These are phyloP conservation scores for Aspergillus felis DNA, from an alignment of 2,329 filamentous ascomycete genomes.

Conservation along the genomic window DNA sequence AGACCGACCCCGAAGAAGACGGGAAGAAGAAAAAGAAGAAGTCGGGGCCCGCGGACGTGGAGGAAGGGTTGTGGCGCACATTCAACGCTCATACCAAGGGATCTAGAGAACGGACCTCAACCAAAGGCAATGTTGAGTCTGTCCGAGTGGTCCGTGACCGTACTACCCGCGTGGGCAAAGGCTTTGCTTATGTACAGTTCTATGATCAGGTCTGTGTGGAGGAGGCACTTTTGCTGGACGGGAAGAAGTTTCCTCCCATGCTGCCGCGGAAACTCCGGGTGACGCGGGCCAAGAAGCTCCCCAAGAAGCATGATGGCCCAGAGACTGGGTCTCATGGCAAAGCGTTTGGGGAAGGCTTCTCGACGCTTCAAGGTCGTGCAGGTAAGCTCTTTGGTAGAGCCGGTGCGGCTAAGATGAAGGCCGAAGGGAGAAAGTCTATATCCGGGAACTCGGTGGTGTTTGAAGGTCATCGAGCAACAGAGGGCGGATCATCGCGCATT, in stretches of 20 bases:
- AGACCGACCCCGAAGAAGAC: constrained; percentile 61
- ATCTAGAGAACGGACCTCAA: constrained; percentile 29
- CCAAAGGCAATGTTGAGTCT: constrained; percentile 79
- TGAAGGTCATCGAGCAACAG: constrained; percentile 43
- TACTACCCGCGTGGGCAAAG: constrained; percentile 89
- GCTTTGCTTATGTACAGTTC: constrained; percentile 97
- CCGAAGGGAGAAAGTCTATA: constrained; percentile 23
- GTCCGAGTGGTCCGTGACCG: constrained; percentile 88
- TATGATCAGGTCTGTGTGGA: constrained; percentile 85
- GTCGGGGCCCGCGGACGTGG: constrained; percentile 75
- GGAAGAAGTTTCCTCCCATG: constrained; percentile 90
- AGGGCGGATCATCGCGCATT: constrained; percentile 26
- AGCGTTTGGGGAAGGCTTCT: constrained; percentile 23
- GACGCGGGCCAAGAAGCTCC: constrained; percentile 71
- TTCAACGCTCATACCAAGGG: constrained; percentile 36
- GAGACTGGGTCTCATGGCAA: constrained; percentile 15
- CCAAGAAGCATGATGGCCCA: constrained; percentile 38
- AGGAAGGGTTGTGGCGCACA: constrained; percentile 66
- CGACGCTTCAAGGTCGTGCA: constrained; percentile 39
- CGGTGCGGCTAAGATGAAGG: constrained; percentile 35
- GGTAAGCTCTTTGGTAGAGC: constrained; percentile 36
- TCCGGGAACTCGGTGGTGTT: constrained; percentile 39
- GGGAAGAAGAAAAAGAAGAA: constrained; percentile 68
- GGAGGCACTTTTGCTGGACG: constrained; percentile 80
- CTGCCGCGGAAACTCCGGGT: constrained; percentile 86